Base-by-base conservation (phyloP, 2,329 filamentous ascomycete genomes). In the Neurospora sp. region DNA sequence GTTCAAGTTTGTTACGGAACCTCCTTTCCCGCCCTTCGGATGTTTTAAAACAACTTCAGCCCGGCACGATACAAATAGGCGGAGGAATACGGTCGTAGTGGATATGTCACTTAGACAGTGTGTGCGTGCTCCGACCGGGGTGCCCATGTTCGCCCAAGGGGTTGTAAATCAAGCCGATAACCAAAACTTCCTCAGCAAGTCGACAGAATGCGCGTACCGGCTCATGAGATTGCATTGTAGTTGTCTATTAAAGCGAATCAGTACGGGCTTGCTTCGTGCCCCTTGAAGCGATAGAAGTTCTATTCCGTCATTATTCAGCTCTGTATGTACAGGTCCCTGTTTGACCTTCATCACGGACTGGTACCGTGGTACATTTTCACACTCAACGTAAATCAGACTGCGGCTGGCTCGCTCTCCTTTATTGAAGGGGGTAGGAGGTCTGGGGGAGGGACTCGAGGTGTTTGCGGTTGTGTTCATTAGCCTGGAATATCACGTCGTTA, bases 391-490 rank as follows among this genome's bases (percentile, higher is more conserved):
- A 62, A 10, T 36, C 7, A n/a, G 52, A 62, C 52, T 36, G 52
- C 23, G 10, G 19, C 33, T 17, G 46, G 28, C 38, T 17, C 38
- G n/a, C 9, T 67, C 23, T 39, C 36, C 68, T 36, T 38, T 46
- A 43, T 39, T 62, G 71, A 9, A 98, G 86, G 46, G 95, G 95
- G 80, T 96, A 97, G 73, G 92, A 89, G 19, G 92, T 93, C 74
- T 88, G 83, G 38, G 93, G 91, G 17, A 95, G 86, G 70, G 94
- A 90, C 83, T 97, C 88, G 75, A 98, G 89, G 80, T 93, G 88
- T 79, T 90, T 86, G 79, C 93, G 88, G 85, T 97, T 89, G 78
- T 96, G 91, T 81, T 97, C 93, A 79, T 97, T 89, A 73, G 95
- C 95, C 95, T 98, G 72, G 52, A 66, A 28, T 33, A 19, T 52